phyloP scores from a whole-genome alignment of 108 stramenopile genomes.

The Nitzschia sp. region DNA sequence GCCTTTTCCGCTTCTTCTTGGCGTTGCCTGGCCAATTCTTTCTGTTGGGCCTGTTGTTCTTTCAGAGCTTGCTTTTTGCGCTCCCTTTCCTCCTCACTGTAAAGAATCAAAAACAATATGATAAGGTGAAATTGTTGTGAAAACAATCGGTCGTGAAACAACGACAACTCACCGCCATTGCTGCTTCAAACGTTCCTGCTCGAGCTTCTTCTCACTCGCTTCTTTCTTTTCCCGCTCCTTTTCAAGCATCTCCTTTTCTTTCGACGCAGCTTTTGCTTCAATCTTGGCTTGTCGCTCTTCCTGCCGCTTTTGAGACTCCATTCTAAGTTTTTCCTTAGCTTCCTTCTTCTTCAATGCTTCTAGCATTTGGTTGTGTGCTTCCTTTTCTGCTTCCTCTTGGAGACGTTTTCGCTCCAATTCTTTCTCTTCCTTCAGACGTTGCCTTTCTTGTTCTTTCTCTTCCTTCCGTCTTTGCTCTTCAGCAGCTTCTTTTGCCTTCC shows the following conservation, averaged over 20 bases:
- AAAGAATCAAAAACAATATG: no score
- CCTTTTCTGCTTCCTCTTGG: not conserved
- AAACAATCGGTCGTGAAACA: not conserved
- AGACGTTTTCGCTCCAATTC: not conserved
- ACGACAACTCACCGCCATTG: conserved; percentile 1
- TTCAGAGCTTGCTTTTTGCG: not conserved
- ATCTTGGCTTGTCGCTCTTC: conserved; percentile 12
- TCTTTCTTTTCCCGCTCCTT: conserved; percentile 2
- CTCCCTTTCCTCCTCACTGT: conserved; percentile 5
- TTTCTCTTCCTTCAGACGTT: not conserved
- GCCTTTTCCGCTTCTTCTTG: not conserved
- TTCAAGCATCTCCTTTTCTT: conserved; percentile 2
- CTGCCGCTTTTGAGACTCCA: conserved; percentile 4
- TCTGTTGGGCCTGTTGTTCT: not conserved
- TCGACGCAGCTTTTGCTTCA: not conserved
- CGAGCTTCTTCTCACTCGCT: not conserved
- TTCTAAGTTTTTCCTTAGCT: conserved; percentile 2
- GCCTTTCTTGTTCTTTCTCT: conserved; percentile 2
- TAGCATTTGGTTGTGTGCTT: conserved; percentile 1
- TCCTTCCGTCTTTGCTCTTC: conserved; percentile 3
- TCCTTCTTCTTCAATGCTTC: conserved; percentile 1
- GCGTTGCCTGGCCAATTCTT: not conserved
- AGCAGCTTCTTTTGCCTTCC: not conserved
- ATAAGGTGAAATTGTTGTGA: not conserved
- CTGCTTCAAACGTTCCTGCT: not conserved